A percentile compares a stretch with the other conserved stretches of the same genome.
Conservation (phyloP, 164 flowering plant species). For the Kalanchoe fedtschenkoi region DNA sequence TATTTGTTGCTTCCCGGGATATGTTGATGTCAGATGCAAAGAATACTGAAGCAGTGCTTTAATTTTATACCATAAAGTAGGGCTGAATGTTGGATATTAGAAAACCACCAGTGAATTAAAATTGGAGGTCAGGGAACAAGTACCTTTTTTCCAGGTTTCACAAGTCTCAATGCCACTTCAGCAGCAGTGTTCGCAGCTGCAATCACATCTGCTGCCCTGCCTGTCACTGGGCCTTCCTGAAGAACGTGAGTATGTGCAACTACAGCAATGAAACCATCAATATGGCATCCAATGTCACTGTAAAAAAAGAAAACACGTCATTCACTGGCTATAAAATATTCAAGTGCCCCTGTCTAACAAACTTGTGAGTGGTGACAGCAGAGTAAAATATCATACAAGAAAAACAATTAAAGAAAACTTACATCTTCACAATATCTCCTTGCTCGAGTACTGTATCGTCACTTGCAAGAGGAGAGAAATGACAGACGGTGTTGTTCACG, state of each 20-base stretch:
- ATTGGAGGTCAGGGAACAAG: background rate
- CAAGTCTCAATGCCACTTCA: constrained; percentile 88
- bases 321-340: background rate
- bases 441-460: constrained; percentile 69
- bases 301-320: constrained; percentile 10
- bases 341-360: too few relatives aligned
- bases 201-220: constrained; percentile 88
- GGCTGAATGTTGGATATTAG: background rate
- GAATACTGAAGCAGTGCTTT: too few relatives aligned
- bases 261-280: constrained; percentile 87
- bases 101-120: background rate
- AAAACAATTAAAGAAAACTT: constrained; percentile 18
- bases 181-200: constrained; percentile 93
- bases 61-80: too few relatives aligned
- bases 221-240: constrained; percentile 72
- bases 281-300: constrained; percentile 95
- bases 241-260: constrained; percentile 88
- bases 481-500: constrained; percentile 78
- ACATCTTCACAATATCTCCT: constrained; percentile 88
- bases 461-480: constrained; percentile 88
- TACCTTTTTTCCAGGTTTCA: constrained; percentile 90
- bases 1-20: too few relatives aligned
- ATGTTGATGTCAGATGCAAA: too few relatives aligned
- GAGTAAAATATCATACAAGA: too few relatives aligned
- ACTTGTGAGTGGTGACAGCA: too few relatives aligned